Conservation (phyloP, 2,329 filamentous ascomycete genomes). For the Aspergillus glaucus region DNA sequence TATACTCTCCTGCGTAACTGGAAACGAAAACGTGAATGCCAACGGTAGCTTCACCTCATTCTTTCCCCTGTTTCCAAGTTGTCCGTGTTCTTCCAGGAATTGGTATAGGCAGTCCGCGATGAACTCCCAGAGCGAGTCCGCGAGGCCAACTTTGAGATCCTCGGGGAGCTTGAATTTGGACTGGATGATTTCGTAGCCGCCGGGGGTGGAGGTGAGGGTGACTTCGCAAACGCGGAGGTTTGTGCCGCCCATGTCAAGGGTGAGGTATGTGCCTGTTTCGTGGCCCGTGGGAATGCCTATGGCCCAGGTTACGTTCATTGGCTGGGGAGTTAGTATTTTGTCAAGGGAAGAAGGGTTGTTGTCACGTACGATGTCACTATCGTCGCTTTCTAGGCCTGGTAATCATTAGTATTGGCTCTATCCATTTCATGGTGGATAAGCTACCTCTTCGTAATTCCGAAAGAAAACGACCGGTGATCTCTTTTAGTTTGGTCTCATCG, state of each 20-base stretch:
- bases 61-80: conserved; percentile 43
- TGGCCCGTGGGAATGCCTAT: conserved; percentile 72
- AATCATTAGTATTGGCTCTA: neutral
- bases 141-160: conserved; percentile 69
- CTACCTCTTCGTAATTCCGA: conserved; percentile 71
- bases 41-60: conserved; percentile 52
- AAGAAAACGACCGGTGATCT: conserved; percentile 79
- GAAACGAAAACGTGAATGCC: conserved; percentile 87
- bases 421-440: conserved; percentile 9
- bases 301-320: conserved; percentile 91
- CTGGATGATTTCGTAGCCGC: conserved; percentile 78
- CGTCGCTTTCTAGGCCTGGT: conserved; percentile 64
- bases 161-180: conserved; percentile 82
- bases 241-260: conserved; percentile 85
- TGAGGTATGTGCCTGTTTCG: conserved; percentile 73
- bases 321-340: conserved; percentile 44
- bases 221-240: conserved; percentile 86
- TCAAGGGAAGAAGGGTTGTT: neutral
- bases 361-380: conserved; percentile 71
- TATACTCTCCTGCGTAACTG: conserved; percentile 76
- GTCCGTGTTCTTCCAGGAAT: conserved; percentile 64
- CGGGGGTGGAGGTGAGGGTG: conserved; percentile 67
- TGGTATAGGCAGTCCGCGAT: conserved; percentile 75
- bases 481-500: conserved; percentile 66
- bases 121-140: conserved; percentile 79